A percentile compares a stretch with the other conserved stretches of the same genome.
phyloP scores from a whole-genome alignment of 495 filamentous ascomycete species.

The Neurospora intermedia region DNA sequence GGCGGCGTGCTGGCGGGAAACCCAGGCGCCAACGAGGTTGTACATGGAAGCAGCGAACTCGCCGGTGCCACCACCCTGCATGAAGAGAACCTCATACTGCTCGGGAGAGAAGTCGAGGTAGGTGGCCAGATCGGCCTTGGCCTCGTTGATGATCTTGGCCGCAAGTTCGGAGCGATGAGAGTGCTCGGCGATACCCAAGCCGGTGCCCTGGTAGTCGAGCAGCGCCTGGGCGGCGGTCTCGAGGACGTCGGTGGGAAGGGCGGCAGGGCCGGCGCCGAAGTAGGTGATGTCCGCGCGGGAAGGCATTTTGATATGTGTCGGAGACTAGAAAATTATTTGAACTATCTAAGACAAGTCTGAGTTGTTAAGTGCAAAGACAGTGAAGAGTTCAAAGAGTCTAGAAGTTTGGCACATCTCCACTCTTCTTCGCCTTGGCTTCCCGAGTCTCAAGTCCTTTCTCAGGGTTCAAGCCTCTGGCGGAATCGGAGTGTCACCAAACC shows the following conservation, averaged over 20 bases:
- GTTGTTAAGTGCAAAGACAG: not conserved
- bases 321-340: not conserved
- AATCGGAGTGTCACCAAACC: not conserved
- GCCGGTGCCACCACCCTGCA: constrained; percentile 75
- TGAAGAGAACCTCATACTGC: constrained; percentile 68
- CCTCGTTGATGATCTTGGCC: constrained; percentile 52
- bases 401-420: not conserved
- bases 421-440: not conserved
- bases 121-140: constrained; percentile 51
- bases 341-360: not conserved
- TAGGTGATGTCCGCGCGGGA: constrained; percentile 23
- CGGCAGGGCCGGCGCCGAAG: constrained; percentile 81
- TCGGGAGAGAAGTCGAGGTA: constrained; percentile 62
- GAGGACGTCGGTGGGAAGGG: constrained; percentile 68
- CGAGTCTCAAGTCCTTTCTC: constrained; percentile 2
- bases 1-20: constrained; percentile 46
- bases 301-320: constrained; percentile 16
- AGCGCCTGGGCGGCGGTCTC: constrained; percentile 63
- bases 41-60: constrained; percentile 74
- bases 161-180: constrained; percentile 80
- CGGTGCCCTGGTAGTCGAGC: constrained; percentile 71
- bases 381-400: not conserved
- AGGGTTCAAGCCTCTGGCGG: not conserved
- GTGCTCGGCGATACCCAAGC: constrained; percentile 75
- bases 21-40: constrained; percentile 74